Base-by-base conservation (phyloP, 2,329 filamentous ascomycete genomes). In the Fusarium pseudoanthophilum region DNA sequence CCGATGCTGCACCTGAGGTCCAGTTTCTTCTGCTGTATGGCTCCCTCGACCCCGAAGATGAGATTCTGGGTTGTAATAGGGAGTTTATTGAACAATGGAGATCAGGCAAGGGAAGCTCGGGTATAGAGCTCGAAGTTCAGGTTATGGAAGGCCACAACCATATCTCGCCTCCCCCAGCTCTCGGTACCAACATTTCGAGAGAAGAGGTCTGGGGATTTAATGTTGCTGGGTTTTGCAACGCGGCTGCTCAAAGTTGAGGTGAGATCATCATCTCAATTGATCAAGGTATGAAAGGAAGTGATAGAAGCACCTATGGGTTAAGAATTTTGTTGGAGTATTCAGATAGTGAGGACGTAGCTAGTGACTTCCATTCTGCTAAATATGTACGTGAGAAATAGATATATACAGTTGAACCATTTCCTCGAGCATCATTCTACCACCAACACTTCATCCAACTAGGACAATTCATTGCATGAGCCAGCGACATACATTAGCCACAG, bases 281-380 rank as follows among this genome's bases (percentile, higher is more conserved):
- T n/a, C 11, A n/a, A 11, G 15, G 20, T 10, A 10, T 30, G 2
- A 24, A 18, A 43, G 26, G 1, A 24, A 20, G 6, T 3, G 4
- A 9, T 14, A 15, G 7, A 26, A 30, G 3, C 11, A 15, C 2
- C 21, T 2, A 28, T 8, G 6, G 2, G n/a, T 8, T 2, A 1
- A 5, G 10, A 15, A 11, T 1, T 20, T 18, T 5, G 5, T 2
- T 39, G 14, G 10, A 39, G 3, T 4, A n/a, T 14, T 18, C 6
- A 16, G n/a, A 20, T 4, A 32, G 2, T 26, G 11, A 36, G 26
- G 32, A 26, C 1, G 16, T 49, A 9, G 24, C 4, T 1, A 5
- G 2, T 37, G 20, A 20, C 16, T 28, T 37, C 20, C 30, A n/a
- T 28, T 58, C 16, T 11, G 42, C 11, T 11, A 30, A 59, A 37